Evolutionary conservation across 352 stramenopile genomes (phyloP), one percentile per base, ranked within the genome.

Genomic region (Phytophthora macrochlamydospora): DNA sequence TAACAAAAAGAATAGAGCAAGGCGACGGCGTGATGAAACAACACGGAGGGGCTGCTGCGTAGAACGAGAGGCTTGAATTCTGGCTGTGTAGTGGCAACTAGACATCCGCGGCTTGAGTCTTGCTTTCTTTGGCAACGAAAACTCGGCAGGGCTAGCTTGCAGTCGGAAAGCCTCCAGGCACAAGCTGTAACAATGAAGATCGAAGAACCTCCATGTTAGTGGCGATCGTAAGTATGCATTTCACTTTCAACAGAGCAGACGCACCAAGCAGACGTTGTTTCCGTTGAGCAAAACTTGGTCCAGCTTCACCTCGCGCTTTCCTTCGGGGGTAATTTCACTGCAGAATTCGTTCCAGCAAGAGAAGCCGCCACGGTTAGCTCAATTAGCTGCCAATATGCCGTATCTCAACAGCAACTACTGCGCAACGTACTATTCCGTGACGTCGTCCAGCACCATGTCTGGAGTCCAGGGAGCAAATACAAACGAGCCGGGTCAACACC

Each of bases 281-380:
- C 98, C 98, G 78, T 99, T 99, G 60, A 99, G 90, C 42, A 99
- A 87, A 66, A 99, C 98, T 78, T 99, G 89, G 65, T 97, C 90
- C 40, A 95, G 76, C 66, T 96, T 89, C 53, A 91, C 87, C 51
- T 91, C 84, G 53, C 88, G 89, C 65, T 95, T 97, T 54, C 89
- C 90, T 55, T 93, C 86, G 0, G 87, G 87, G 12, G 87, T 97
- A 56, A 94, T 92, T 56, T 95, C 89, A 60, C 89, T 96, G 50
- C 49, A 33, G 9, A 24, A 2, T 7, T 44, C 18, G 18, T 24
- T 24, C 18, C 18, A 24, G 18, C 18, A 24, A 24, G 18, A 24
- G 18, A 24, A 24, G 18, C 18, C 18, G 18, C 18, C 18, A 24
- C 18, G 18, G 18, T 24, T 24, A 24, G 18, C 18, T 24, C 18